Evolutionary conservation across 805 yeast genomes (phyloP).

Genomic region (Deakozyma indianensis): DNA sequence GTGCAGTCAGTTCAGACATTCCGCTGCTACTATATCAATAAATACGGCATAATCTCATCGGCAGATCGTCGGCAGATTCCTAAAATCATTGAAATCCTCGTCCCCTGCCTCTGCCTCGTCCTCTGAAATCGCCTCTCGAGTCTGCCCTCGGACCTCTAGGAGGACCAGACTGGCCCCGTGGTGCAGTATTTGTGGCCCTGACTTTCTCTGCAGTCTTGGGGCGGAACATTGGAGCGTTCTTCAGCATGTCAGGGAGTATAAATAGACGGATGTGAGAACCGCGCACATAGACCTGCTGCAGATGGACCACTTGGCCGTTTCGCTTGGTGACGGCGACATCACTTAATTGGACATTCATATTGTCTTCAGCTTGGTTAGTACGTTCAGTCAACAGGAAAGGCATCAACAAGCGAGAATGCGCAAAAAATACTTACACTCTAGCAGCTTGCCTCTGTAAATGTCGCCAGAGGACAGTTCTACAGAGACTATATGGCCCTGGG

Average conservation of each 20-base stretch:
- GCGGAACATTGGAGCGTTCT: slow-evolving; percentile 77
- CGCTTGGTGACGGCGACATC: slow-evolving; percentile 70
- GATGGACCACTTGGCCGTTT: slow-evolving; percentile 59
- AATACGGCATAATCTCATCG: no score
- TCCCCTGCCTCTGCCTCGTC: slow-evolving; percentile 13
- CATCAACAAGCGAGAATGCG: no score
- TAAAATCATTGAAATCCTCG: slow-evolving; percentile 7
- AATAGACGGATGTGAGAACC: slow-evolving; percentile 83
- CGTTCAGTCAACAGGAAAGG: no score
- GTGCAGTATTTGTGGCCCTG: slow-evolving; percentile 8
- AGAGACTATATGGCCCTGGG: slow-evolving; percentile 76
- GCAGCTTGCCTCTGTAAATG: slow-evolving; percentile 71
- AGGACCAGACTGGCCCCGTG: background rate
- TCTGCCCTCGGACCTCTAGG: no score
- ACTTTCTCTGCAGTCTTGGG: slow-evolving; percentile 18
- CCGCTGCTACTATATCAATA: no score
- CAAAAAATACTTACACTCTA: slow-evolving; percentile 34
- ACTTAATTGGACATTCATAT: slow-evolving; percentile 78
- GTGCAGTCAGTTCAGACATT: no score
- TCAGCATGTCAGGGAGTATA: slow-evolving; percentile 75
- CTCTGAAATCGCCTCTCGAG: slow-evolving; percentile 3
- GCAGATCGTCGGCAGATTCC: no score
- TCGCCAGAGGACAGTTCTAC: slow-evolving; percentile 78
- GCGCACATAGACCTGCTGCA: slow-evolving; percentile 77
- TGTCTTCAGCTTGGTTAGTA: slow-evolving; percentile 46